Base-by-base conservation (phyloP, 441 rosid genomes). In the Brassica balearica region DNA sequence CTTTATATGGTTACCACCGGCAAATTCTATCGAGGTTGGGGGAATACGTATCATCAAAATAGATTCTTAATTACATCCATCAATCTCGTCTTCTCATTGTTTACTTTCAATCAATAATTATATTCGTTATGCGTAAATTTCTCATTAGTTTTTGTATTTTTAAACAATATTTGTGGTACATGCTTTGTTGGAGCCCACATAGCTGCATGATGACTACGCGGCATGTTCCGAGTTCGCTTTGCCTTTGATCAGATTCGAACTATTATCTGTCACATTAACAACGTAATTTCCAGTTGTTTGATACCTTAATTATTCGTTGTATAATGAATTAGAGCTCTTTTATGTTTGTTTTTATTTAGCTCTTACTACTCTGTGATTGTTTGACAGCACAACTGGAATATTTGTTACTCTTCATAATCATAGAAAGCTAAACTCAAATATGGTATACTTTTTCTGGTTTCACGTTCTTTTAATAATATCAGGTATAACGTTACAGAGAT, bases 141-240 rank as follows among this genome's bases (percentile, higher is more conserved):
- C 43, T 58, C 41, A 10, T 23, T 11, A 4, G 55, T 29, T 27
- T 43, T 65, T 20, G 61, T 63, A n/a, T n/a, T 32, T 27, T 11
- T 8, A 25, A 61, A 23, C 20, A 17, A 46, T 60, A 60, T 29
- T 58, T 66, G 80, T 81, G 83, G 81, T 80, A 76, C 63, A 72
- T 67, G 75, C 68, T 72, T 53, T 53, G 83, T 76, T 81, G 81
- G 83, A 76, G 74, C 83, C 81, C 83, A 81, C 78, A 68, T 72
- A 76, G 43, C 63, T 81, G 83, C 83, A 81, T 81, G 83, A 81
- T 81, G 81, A 81, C 80, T 76, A 76, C 81, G 83, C 78, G 83
- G 81, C 83, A 81, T 76, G 83, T 81, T 81, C 78, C 83, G 75
- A 29, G 68, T 76, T 68, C 74, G 74, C 76, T 67, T 72, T 76